phyloP scores from a whole-genome alignment of 2,329 filamentous ascomycete genomes.

The Aspergillus fumigatus region DNA sequence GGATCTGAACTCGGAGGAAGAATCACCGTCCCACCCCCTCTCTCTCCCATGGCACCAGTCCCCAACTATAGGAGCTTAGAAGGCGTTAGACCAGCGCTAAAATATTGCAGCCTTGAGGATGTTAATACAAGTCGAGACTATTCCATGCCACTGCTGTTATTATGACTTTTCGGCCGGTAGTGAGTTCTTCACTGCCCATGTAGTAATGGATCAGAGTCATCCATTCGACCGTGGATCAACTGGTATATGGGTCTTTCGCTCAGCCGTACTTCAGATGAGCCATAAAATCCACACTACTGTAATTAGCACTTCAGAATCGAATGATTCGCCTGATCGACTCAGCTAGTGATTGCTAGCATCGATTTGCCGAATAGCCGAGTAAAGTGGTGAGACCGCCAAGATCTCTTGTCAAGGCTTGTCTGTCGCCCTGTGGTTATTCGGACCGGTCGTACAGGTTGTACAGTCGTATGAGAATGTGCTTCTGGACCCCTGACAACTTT shows the following conservation, averaged over 20 bases:
- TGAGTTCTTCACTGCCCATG: too few species aligned
- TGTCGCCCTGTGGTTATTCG: neutral
- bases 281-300: neutral
- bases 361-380: too few species aligned
- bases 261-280: neutral
- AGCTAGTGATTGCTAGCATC: neutral
- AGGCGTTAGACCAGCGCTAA: too few species aligned
- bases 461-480: too few species aligned
- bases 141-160: too few species aligned
- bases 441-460: too few species aligned
- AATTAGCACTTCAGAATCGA: neutral
- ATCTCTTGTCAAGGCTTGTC: conserved; percentile 2
- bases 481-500: too few species aligned
- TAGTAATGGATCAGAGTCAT: neutral
- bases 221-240: neutral
- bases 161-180: too few species aligned
- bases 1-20: too few species aligned
- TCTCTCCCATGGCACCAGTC: neutral
- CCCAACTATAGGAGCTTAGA: too few species aligned
- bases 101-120: neutral
- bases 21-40: too few species aligned
- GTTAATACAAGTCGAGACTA: neutral
- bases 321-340: neutral
- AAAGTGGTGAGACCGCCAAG: neutral
- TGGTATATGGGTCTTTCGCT: neutral